Percentiles rank a stretch among this genome's conserved stretches.
Conservation (phyloP, 192 early-diverging fungal genomes). For the Gaertneriomyces semiglobifer region DNA sequence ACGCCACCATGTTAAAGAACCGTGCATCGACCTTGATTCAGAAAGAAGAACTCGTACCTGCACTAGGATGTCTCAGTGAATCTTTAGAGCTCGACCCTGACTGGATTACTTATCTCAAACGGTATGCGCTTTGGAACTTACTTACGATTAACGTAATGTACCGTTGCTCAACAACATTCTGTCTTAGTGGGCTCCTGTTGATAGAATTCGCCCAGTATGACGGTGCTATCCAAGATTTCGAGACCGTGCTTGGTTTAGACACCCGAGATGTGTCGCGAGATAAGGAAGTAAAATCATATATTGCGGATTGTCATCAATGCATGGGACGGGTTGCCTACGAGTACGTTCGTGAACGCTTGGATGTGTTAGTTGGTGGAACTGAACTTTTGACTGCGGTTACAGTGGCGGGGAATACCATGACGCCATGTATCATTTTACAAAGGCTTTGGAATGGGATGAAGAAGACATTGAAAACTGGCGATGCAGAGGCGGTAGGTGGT, state of each 20-base stretch:
- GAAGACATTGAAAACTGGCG: too few relatives aligned
- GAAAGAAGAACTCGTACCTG: constrained; percentile 30
- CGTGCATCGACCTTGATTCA: constrained; percentile 44
- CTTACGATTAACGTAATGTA: too few relatives aligned
- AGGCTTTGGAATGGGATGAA: too few relatives aligned
- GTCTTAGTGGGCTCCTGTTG: constrained; percentile 39
- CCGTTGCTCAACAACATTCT: neutral
- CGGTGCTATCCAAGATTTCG: constrained; percentile 42
- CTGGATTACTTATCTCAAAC: constrained; percentile 40
- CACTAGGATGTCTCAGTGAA: constrained; percentile 44
- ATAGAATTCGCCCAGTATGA: constrained; percentile 47
- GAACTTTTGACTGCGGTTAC: neutral
- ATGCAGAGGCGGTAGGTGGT: too few relatives aligned
- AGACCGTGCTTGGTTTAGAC: constrained; percentile 25
- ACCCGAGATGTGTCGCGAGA: constrained; percentile 29
- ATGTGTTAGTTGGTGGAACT: too few relatives aligned
- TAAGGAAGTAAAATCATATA: constrained; percentile 33
- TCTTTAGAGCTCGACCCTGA: constrained; percentile 47
- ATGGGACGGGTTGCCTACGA: constrained; percentile 35
- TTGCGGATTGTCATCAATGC: constrained; percentile 16
- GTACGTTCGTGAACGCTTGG: constrained; percentile 9
- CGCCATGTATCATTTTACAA: too few relatives aligned
- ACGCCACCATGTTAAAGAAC: constrained; percentile 46
- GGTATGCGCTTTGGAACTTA: constrained; percentile 16
- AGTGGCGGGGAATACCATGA: too few relatives aligned